These are phyloP conservation scores for Lizonia empirigonia DNA, from an alignment of 2,329 filamentous ascomycete genomes.

Conservation along the genomic window DNA sequence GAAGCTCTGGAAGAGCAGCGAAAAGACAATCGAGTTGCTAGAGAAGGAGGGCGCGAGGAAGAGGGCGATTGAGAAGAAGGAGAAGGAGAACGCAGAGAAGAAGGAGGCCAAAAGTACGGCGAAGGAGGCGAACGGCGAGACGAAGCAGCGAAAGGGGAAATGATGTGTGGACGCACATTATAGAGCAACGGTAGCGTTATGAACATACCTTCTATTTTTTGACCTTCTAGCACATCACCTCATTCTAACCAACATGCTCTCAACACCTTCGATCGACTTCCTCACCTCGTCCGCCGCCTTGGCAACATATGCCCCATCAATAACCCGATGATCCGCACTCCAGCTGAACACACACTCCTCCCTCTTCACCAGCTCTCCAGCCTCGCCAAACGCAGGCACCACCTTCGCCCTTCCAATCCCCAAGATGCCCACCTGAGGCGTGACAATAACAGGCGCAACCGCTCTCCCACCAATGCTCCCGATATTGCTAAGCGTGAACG, in stretches of 20 bases:
- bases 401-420: conserved; percentile 82
- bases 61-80: conserved; percentile 63
- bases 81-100: conserved; percentile 46
- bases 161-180: too few relatives aligned
- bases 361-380: conserved; percentile 68
- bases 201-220: not conserved
- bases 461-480: conserved; percentile 94
- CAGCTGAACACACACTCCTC: conserved; percentile 92
- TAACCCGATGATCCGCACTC: conserved; percentile 92
- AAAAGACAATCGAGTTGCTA: conserved; percentile 74
- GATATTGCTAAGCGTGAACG: conserved; percentile 96
- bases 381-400: conserved; percentile 74
- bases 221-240: conserved; percentile 12
- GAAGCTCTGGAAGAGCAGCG: conserved; percentile 87
- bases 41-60: conserved; percentile 78
- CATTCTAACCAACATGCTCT: conserved; percentile 78
- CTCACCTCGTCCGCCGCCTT: conserved; percentile 83
- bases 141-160: conserved; percentile 35
- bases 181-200: not conserved
- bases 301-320: conserved; percentile 94
- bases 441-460: conserved; percentile 87
- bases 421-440: conserved; percentile 88
- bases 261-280: conserved; percentile 79
- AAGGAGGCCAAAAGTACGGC: conserved; percentile 32
- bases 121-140: conserved; percentile 23